A percentile compares a stretch with the other conserved stretches of the same genome.
Conservation (phyloP, 2,329 filamentous ascomycete species). For the Scolecobasidium constrictum region DNA sequence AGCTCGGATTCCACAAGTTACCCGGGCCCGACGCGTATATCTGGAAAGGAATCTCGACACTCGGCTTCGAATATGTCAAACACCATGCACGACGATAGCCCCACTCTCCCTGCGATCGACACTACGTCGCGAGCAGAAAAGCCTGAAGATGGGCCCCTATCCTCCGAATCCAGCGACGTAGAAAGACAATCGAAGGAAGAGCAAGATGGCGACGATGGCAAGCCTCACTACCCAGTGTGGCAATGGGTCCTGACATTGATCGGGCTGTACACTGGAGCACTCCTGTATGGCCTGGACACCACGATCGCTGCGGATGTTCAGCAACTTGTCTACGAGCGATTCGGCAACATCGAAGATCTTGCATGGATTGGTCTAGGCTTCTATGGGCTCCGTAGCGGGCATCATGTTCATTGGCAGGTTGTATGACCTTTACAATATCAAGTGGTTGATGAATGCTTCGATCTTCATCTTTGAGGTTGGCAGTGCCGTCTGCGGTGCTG, state of each 20-base stretch:
- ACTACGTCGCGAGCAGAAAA: no score
- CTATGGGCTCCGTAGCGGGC: conserved; percentile 14
- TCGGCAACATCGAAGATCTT: conserved; percentile 18
- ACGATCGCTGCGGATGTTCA: conserved; percentile 23
- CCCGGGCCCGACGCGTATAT: no score
- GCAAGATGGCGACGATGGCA: no score
- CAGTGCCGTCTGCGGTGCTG: conserved; percentile 21
- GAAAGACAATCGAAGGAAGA: no score
- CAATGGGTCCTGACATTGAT: conserved; percentile 6
- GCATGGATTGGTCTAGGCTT: conserved; percentile 23
- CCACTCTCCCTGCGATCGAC: no score
- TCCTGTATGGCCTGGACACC: conserved; percentile 13
- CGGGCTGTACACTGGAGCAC: not conserved
- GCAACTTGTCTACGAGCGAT: conserved; percentile 16
- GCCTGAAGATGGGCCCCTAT: no score
- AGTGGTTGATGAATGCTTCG: conserved; percentile 17
- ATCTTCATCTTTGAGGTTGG: conserved; percentile 18
- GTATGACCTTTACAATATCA: conserved; percentile 18
- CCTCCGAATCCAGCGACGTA: no score
- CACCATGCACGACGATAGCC: no score
- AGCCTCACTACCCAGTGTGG: no score
- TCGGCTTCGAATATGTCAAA: no score
- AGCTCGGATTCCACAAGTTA: no score
- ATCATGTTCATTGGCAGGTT: conserved; percentile 14
- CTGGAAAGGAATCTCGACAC: no score